Base-by-base conservation (phyloP, 2,329 filamentous ascomycete species). In the Talaromyces sp. region DNA sequence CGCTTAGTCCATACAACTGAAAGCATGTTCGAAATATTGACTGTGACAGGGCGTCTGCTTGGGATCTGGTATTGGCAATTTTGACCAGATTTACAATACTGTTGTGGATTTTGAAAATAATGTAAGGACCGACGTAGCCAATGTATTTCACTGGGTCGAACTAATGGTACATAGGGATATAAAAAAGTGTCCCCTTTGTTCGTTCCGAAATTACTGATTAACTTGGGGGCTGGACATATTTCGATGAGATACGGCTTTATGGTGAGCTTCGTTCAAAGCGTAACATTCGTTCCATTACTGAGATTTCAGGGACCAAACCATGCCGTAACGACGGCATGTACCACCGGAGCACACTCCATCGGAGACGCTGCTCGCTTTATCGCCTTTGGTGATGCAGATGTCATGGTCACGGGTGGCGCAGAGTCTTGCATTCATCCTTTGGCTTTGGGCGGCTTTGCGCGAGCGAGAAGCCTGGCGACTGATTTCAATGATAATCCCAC, bases 381-480 rank as follows among this genome's bases (percentile, higher is more conserved):
- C 67, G 87, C 90, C n/a, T 89, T 88, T 73, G 93, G 93, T 7
- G 94, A 98, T 75, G 94, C 94, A 54, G 86, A 97, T 76, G 90
- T 98, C 63, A 98, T 99, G 93, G 80, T 99, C 9, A 93, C 95
- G n/a, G 95, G 95, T 48, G 94, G 94, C 33, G 88, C 94, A 9
- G 95, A 99, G 78, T 93, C 94, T 0, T 99, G 95, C 76, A 94
- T 99, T 64, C 94, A 99, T 74, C 95, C 95, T 10, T 83, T 99
- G 50, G 91, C 94, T 1, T 90, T 98, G 70, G 92, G 93, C 7
- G 95, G 94, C 7, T 99, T 99, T 73, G 90, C 92, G 27, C 86
- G 93, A 67, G 92, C 93, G 1, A 87, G 94, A 66, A 97, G 93
- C 61, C 81, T 99, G 41, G 89, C 92, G 7, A 96, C 92, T 0